Conservation (phyloP, 371 early-diverging fungal genomes). For the Chytridium lagenaria region DNA sequence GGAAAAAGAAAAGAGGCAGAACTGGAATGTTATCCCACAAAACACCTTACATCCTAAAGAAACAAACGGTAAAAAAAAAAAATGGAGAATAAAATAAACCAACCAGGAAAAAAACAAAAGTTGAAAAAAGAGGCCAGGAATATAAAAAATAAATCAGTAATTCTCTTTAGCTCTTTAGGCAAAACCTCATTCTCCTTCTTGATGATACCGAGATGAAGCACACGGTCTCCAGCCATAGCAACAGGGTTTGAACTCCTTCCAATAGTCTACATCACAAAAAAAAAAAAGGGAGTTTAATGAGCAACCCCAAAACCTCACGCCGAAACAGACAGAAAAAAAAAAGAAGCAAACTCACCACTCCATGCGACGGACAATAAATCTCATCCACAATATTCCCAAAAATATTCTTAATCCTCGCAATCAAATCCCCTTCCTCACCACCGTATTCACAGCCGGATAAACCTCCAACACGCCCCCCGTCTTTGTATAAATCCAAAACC, state of each 20-base stretch:
- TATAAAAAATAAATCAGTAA: too few species aligned
- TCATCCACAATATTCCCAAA: conserved; percentile 91
- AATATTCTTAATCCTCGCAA: conserved; percentile 89
- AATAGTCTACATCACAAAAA: too few species aligned
- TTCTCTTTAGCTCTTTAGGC: conserved; percentile 59
- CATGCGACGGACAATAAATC: conserved; percentile 74
- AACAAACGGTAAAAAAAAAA: too few species aligned
- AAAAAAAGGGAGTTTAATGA: too few species aligned
- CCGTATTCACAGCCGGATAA: conserved; percentile 84
- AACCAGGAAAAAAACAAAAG: not conserved
- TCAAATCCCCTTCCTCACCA: conserved; percentile 85
- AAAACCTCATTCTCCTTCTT: conserved; percentile 57
- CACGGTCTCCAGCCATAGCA: conserved; percentile 64
- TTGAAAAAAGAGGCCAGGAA: too few species aligned
- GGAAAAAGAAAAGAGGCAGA: too few species aligned
- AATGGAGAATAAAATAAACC: not conserved
- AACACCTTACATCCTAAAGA: too few species aligned
- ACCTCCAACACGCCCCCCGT: conserved; percentile 83
- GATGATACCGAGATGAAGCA: conserved; percentile 58
- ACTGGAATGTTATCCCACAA: too few species aligned
- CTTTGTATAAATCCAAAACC: conserved; percentile 64
- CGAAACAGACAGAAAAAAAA: conserved; percentile 3
- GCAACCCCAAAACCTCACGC: too few species aligned
- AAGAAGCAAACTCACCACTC: conserved; percentile 46
- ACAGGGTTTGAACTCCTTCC: conserved; percentile 61